Conservation (phyloP, 768 basidiomycete species). For the Mycena vulgaris region DNA sequence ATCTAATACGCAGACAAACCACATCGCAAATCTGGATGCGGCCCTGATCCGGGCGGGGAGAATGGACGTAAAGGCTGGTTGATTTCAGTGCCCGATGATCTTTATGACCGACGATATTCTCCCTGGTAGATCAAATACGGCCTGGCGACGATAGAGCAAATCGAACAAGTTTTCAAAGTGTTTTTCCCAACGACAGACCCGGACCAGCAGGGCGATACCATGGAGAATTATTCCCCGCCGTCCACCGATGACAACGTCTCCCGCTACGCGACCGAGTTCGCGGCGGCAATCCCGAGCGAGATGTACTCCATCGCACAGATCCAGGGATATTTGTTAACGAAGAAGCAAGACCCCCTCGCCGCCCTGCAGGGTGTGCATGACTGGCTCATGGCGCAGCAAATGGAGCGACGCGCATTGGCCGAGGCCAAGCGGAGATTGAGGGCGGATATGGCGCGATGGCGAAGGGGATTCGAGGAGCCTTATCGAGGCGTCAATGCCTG, state of each 20-base stretch:
- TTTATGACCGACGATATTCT: too few relatives aligned
- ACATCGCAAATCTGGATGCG: conserved; percentile 32
- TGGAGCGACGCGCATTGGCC: not conserved
- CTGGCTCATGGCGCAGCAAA: conserved; percentile 47
- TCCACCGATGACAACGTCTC: not conserved
- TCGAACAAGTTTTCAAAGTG: conserved; percentile 23
- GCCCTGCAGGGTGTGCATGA: conserved; percentile 24
- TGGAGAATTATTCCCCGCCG: not conserved
- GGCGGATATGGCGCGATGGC: conserved; percentile 10
- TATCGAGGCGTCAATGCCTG: conserved; percentile 1
- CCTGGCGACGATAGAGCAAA: conserved; percentile 21
- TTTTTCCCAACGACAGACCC: conserved; percentile 26
- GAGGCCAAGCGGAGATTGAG: conserved; percentile 16
- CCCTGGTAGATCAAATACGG: conserved; percentile 34
- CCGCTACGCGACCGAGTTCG: conserved; percentile 11
- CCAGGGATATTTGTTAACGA: conserved; percentile 53
- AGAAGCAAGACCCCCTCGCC: conserved; percentile 22
- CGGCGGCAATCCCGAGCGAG: conserved; percentile 43
- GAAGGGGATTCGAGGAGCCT: not conserved
- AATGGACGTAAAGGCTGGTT: conserved; percentile 34
- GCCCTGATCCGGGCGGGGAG: conserved; percentile 33
- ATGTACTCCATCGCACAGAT: conserved; percentile 53
- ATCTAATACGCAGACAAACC: conserved; percentile 32
- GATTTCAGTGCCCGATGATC: too few relatives aligned
- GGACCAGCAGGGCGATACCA: not conserved